phyloP scores from a whole-genome alignment of 257 asterid genomes.

The Nicotiana knightiana region DNA sequence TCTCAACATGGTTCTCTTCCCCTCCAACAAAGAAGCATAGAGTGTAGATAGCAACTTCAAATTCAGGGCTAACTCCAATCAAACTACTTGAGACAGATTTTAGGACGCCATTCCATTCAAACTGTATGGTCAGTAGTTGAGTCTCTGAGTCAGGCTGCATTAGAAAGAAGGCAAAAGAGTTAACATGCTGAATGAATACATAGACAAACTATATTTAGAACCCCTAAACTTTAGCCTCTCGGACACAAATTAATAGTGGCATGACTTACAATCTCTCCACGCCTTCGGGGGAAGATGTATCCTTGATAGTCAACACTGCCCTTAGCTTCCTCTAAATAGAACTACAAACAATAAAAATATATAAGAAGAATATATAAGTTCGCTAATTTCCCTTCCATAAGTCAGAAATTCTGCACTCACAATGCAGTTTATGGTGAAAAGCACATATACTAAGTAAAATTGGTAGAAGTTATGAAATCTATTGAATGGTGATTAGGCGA shows the following conservation, averaged over 20 bases:
- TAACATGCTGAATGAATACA: background rate
- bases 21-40: constrained; percentile 73
- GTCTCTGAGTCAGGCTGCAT: constrained; percentile 89
- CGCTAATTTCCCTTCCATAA: background rate
- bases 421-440: background rate
- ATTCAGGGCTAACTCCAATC: constrained; percentile 94
- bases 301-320: constrained; percentile 95
- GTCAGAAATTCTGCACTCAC: background rate
- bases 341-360: constrained; percentile 36
- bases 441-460: background rate
- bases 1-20: constrained; percentile 70
- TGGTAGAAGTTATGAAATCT: background rate
- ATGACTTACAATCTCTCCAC: constrained; percentile 58
- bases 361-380: background rate
- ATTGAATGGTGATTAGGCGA: background rate
- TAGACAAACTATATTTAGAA: background rate
- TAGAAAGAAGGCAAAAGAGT: background rate
- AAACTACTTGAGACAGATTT: constrained; percentile 85
- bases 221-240: background rate
- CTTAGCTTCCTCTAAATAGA: constrained; percentile 87
- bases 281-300: constrained; percentile 86
- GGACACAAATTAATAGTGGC: background rate
- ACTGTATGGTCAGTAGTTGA: constrained; percentile 76
- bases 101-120: constrained; percentile 93
- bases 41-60: constrained; percentile 79